A percentile compares a stretch with the other conserved stretches of the same genome.
Conservation (phyloP, 345 rosid genomes). For the Turritis glabra region DNA sequence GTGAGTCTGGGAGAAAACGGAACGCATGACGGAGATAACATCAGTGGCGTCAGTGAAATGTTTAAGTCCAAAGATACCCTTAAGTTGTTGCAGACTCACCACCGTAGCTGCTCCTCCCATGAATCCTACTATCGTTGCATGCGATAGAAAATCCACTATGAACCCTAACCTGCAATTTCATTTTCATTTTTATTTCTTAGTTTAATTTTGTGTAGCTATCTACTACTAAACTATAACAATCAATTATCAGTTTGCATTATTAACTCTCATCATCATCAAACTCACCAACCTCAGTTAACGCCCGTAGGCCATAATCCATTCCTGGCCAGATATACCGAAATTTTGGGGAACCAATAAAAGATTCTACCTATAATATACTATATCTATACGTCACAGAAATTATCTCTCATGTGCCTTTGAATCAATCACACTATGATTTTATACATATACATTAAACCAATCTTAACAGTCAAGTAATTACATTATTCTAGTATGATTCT, state of each 20-base stretch:
- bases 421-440: not conserved
- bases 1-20: conserved; percentile 72
- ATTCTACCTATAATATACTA: not conserved
- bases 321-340: not conserved
- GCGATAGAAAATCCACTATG: conserved; percentile 91
- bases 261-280: not conserved
- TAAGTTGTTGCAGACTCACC: conserved; percentile 90
- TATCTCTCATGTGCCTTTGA: not conserved
- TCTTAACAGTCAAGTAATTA: not conserved
- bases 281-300: not conserved
- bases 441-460: not conserved
- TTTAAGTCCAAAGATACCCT: conserved; percentile 78
- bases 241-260: not conserved
- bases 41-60: conserved; percentile 86
- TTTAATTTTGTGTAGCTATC: not conserved
- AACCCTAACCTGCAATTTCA: conserved; percentile 71
- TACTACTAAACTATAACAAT: not conserved
- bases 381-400: not conserved
- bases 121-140: conserved; percentile 97
- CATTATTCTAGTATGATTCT: not conserved
- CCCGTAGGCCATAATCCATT: not conserved
- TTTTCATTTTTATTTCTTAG: not conserved
- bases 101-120: conserved; percentile 99
- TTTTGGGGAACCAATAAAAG: not conserved
- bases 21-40: conserved; percentile 74